Base-by-base conservation (phyloP, 1,284 basidiomycete species). In the Pyrrhoderma lamaoense region DNA sequence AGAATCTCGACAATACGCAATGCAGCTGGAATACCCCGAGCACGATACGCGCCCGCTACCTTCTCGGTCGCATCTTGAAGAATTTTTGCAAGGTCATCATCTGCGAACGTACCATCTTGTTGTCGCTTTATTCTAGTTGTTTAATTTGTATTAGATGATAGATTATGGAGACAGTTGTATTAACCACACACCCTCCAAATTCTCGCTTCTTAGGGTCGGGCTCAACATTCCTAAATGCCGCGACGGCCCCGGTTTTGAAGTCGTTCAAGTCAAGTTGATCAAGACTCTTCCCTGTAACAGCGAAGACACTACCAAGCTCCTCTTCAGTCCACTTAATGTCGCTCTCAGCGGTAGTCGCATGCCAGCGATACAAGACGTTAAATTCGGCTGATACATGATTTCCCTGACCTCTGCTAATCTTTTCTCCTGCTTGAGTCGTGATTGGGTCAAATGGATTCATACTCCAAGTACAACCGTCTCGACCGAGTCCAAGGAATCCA, bases 371-470 rank as follows among this genome's bases (percentile, higher is more conserved):
- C 2, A 79, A 64, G 14, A 76, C 55, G 58, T 76, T 77, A 62
- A 79, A 80, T 55, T 80, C 77, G 36, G 75, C 71, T 45, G 72
- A 73, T 52, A 65, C 65, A 51, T 73, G 69, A 56, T 77, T 77
- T 7, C 77, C 77, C 22, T 64, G 62, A 0, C 75, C 75, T 14
- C 75, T 65, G 1, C 52, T 51, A 13, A 63, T 53, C 13, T 56
- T 25, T 3, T 56, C 55, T 14, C 51, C 51, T 18, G 35, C 16
- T 27, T 52, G 11, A 13, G 42, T 49, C 3, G 31, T 45, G 46
- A 56, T 56, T 7, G 52, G 52, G 50, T 71, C 69, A 35, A 73
- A 69, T 0, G 71, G 66, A 31, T 70, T 64, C 62, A 73, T 66
- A 45, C 67, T 69, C 71, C 72, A 76, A 23, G 67, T 65, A 54